Base-by-base conservation (phyloP, 2,329 filamentous ascomycete genomes). In the Teratosphaeriaceae sp. region DNA sequence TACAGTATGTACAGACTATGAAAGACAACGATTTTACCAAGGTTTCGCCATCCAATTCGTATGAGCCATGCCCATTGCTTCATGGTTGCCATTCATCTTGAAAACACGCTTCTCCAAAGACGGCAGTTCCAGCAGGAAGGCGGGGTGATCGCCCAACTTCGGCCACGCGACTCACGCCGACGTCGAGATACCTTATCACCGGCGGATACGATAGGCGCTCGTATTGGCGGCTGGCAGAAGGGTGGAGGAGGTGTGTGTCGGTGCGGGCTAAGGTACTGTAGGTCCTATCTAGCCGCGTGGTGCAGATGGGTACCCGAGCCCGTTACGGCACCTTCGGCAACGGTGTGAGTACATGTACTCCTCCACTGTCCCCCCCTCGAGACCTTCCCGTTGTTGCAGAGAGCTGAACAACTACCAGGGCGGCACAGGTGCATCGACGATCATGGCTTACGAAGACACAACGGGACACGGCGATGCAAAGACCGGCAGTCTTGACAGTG, bases 301-400 rank as follows among this genome's bases (percentile, higher is more conserved):
- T 23, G 11, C 21, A 18, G 8, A 36, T 36, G 34, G 34, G 8
- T n/a, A n/a, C n/a, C n/a, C n/a, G n/a, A n/a, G n/a, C n/a, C n/a
- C n/a, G n/a, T 16, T 40, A 40, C 30, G 38, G 38, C 23, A 40
- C 38, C 23, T 40, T 40, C 18, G 16, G 16, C 22, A 24, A 13
- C 38, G 24, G 5, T 6, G 38, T 30, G 12, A 18, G 9, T 30
- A 19, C 5, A 13, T 30, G 22, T n/a, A 22, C 27, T 13, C 6
- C 20, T 18, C 9, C 11, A 12, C 29, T 5, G 12, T n/a, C n/a
- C n/a, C n/a, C n/a, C n/a, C n/a, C n/a, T n/a, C 31, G n/a, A 27
- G 16, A 38, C 12, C 19, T 38, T 13, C 35, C 11, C 18, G n/a
- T 27, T n/a, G 26, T n/a, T n/a, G n/a, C n/a, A n/a, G n/a, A n/a